A percentile compares a stretch with the other conserved stretches of the same genome.
These are phyloP conservation scores for Scutellaria minor DNA, from an alignment of 257 asterid genomes.

Conservation along the genomic window DNA sequence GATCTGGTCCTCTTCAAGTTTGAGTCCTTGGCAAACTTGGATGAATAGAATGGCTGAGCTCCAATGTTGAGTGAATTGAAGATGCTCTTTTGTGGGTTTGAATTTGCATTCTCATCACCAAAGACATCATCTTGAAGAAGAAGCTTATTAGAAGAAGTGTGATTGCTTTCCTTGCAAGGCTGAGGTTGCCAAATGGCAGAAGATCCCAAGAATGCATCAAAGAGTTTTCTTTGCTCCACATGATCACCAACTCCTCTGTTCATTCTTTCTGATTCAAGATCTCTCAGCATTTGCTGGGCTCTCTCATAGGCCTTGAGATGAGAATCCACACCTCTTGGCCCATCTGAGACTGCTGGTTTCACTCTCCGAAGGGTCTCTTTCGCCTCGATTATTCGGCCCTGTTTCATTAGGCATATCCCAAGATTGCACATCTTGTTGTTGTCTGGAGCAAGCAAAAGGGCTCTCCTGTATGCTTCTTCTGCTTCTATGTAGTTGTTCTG, in stretches of 20 bases:
- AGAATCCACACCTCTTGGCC: constrained; percentile 92
- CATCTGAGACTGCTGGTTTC: constrained; percentile 84
- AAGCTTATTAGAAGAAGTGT: constrained; percentile 6
- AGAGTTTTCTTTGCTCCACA: constrained; percentile 73
- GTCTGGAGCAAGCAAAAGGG: constrained; percentile 82
- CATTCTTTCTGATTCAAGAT: constrained; percentile 85
- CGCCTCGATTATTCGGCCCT: constrained; percentile 86
- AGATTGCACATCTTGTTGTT: constrained; percentile 96
- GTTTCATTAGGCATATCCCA: constrained; percentile 94
- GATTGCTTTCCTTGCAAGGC: constrained; percentile 70
- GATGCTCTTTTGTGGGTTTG: constrained; percentile 17
- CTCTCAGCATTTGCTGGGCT: constrained; percentile 94
- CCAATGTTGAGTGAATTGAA: constrained; percentile 65
- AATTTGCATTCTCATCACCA: constrained; percentile 69
- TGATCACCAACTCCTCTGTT: constrained; percentile 57
- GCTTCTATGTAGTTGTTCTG: constrained; percentile 87
- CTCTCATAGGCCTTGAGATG: constrained; percentile 97
- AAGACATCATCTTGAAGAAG: constrained; percentile 41
- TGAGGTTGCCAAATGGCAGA: constrained; percentile 99
- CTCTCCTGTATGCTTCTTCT: constrained; percentile 85
- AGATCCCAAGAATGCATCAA: constrained; percentile 83
- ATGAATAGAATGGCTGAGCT: constrained; percentile 73
- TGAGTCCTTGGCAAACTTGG: constrained; percentile 47
- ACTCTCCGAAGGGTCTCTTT: constrained; percentile 83
- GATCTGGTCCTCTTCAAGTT: constrained; percentile 81